These are phyloP conservation scores for Megacollybia platyphylla DNA, from an alignment of 1,284 basidiomycete genomes.

Conservation along the genomic window DNA sequence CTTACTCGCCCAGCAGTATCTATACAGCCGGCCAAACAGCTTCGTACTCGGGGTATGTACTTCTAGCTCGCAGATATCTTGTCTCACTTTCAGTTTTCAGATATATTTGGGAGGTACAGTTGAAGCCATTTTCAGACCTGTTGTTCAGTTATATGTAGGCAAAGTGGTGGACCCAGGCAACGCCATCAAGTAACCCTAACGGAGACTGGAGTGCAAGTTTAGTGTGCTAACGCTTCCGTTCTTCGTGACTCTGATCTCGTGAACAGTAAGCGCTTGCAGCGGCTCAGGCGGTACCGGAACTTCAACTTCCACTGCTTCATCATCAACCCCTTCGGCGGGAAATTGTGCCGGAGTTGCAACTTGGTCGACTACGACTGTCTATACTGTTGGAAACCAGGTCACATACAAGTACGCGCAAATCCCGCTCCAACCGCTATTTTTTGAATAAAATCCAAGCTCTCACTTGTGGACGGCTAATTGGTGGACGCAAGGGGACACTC, in stretches of 20 bases:
- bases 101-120: conserved; percentile 51
- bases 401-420: conserved; percentile 29
- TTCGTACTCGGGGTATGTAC: conserved; percentile 38
- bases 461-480: conserved; percentile 53
- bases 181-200: conserved; percentile 35
- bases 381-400: conserved; percentile 35
- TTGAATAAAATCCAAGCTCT: conserved; percentile 19
- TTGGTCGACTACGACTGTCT: conserved; percentile 35
- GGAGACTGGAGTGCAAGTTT: conserved; percentile 56
- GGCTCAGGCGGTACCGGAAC: conserved; percentile 16
- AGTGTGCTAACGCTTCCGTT: not conserved
- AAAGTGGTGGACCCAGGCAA: conserved; percentile 41
- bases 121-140: not conserved
- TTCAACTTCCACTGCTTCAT: conserved; percentile 11
- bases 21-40: conserved; percentile 43
- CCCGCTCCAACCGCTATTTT: conserved; percentile 2
- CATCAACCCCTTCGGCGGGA: conserved; percentile 18
- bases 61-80: conserved; percentile 1
- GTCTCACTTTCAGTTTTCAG: conserved; percentile 14
- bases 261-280: conserved; percentile 42
- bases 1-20: conserved; percentile 32
- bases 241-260: conserved; percentile 4
- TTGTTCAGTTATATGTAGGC: conserved; percentile 22
- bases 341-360: conserved; percentile 35
- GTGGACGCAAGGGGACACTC: conserved; percentile 48